Evolutionary conservation across 2,329 filamentous ascomycete genomes (phyloP), one percentile per base, ranked within the genome.

Genomic region (Talaromyces sp.): DNA sequence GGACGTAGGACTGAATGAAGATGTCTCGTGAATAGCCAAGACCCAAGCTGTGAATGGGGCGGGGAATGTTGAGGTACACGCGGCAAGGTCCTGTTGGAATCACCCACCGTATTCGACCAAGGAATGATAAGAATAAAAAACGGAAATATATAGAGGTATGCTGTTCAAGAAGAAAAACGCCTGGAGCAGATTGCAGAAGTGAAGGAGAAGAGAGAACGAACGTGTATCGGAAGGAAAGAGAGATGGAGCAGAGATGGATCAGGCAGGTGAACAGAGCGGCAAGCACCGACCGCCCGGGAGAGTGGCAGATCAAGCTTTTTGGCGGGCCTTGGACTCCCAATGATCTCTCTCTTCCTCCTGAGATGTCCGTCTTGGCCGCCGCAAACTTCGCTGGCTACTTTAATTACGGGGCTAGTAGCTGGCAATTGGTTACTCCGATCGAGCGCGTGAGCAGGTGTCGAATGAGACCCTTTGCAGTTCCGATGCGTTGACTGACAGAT

Each of bases 301-400:
- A 59, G 59, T 59, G 59, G 59, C 60, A 66, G 53, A 61, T 66
- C 64, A 66, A 66, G 64, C 64, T 66, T 66, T 66, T 66, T 56
- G 64, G 64, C 64, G 64, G 64, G 64, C 60, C 64, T 58, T 62
- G 59, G 60, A 36, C 53, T 63, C 61, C 61, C 61, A 63, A 63
- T 63, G 53, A 63, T 45, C 61, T 58, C 61, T 36, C 49, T 3
- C 36, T 27, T 17, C 36, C 56, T 59, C 56, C 56, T 59, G 56
- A 31, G 29, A 58, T 31, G 61, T 38, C 61, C 60, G 64, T 27
- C 61, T 66, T 62, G 59, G 51, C 58, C 63, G 19, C 59, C 38
- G 53, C 53, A 25, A 36, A 56, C 53, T 22, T 36, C 31, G 29
- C 17, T 38, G 29, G 29, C 53, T 56, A 56, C 31, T 6, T 15